Percentiles rank a stretch among this genome's conserved stretches.
phyloP scores from a whole-genome alignment of 2,329 filamentous ascomycete species.

The Botrytis hyacinthi region DNA sequence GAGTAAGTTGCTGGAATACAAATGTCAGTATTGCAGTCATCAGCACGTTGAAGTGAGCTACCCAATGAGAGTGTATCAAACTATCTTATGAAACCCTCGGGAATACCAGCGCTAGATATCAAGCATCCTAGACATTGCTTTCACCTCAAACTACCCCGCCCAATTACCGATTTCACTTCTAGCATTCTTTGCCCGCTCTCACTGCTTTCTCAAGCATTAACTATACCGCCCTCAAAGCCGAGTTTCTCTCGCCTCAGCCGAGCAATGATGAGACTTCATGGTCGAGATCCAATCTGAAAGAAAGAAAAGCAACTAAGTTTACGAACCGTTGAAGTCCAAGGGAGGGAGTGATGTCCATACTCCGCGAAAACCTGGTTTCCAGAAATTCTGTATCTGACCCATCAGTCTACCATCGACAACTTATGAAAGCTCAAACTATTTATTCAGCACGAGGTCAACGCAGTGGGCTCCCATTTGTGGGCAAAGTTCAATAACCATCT shows the following conservation, averaged over 20 bases:
- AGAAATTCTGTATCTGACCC: no score
- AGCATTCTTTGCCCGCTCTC: not conserved
- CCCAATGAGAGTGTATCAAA: not conserved
- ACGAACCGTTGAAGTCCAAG: not conserved
- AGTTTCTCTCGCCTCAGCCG: not conserved
- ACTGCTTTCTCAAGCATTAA: not conserved
- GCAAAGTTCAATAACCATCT: not conserved
- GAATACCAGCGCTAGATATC: not conserved
- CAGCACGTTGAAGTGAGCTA: not conserved
- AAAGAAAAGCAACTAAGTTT: not conserved
- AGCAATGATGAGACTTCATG: not conserved
- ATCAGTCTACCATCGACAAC: not conserved
- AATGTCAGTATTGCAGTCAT: not conserved
- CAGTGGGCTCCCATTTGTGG: not conserved
- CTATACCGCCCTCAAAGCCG: accelerated
- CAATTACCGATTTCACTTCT: not conserved
- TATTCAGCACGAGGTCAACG: not conserved
- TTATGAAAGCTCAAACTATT: not conserved
- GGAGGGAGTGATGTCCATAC: not conserved
- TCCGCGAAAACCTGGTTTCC: not conserved
- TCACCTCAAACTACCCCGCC: not conserved
- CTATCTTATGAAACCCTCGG: not conserved
- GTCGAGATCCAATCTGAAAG: not conserved
- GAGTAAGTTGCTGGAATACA: not conserved
- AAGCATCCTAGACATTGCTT: not conserved